Percentiles rank a stretch among this genome's conserved stretches.
Conservation (phyloP, 2,329 filamentous ascomycete species). For the Scolecobasidium constrictum region DNA sequence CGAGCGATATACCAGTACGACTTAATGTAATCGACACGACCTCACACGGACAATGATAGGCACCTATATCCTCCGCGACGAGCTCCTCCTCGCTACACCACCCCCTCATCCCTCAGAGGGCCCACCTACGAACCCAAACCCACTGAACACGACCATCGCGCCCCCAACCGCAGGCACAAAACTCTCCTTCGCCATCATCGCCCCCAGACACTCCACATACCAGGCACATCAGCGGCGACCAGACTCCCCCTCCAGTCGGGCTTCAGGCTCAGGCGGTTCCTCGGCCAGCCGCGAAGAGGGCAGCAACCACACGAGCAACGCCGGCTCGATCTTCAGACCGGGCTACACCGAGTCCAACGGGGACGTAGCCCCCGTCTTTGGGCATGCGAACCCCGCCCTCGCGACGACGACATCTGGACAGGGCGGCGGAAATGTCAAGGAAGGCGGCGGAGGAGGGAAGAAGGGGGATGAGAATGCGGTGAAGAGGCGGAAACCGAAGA, state of each 20-base stretch:
- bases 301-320: conserved; percentile 32
- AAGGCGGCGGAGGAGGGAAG: too few relatives aligned
- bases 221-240: conserved; percentile 31
- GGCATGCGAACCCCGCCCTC: conserved; percentile 72
- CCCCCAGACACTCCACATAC: conserved; percentile 37
- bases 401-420: too few relatives aligned
- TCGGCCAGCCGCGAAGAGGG: conserved; percentile 19
- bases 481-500: conserved; percentile 90
- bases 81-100: conserved; percentile 83
- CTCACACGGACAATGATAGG: conserved; percentile 39
- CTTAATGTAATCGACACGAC: too few relatives aligned
- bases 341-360: conserved; percentile 14
- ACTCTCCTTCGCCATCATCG: conserved; percentile 59
- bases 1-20: too few relatives aligned
- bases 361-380: conserved; percentile 54
- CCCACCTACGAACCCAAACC: conserved; percentile 77
- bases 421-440: conserved; percentile 59
- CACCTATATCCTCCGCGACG: conserved; percentile 82
- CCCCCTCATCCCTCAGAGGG: conserved; percentile 84
- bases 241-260: conserved; percentile 24
- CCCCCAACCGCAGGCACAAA: conserved; percentile 81
- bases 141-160: conserved; percentile 71
- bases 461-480: conserved; percentile 56
- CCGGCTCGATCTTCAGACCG: conserved; percentile 30
- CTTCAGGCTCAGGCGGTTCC: conserved; percentile 25